These are phyloP conservation scores for Sporothrix globosa DNA, from an alignment of 2,329 filamentous ascomycete species.

Conservation along the genomic window DNA sequence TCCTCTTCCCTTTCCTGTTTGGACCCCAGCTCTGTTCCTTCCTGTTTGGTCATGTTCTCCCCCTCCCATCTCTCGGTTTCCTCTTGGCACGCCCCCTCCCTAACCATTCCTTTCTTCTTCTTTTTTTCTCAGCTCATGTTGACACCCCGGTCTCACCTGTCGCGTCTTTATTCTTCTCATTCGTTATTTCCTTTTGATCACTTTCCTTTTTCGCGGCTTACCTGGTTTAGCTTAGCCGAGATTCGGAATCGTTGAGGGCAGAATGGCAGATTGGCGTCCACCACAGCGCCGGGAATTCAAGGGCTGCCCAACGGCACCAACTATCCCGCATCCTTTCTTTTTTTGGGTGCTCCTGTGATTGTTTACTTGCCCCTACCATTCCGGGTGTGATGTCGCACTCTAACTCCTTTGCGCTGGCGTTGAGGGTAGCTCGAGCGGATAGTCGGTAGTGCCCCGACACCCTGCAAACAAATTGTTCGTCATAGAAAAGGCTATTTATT, in stretches of 20 bases:
- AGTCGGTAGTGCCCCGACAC: background rate
- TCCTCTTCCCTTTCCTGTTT: background rate
- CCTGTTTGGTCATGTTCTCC: background rate
- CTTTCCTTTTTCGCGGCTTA: constrained; percentile 20
- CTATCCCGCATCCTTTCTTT: background rate
- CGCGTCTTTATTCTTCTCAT: background rate
- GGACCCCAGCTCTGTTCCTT: constrained; percentile 14
- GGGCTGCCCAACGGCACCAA: background rate
- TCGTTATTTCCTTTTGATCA: background rate
- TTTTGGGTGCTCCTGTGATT: background rate
- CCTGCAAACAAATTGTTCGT: constrained; percentile 10
- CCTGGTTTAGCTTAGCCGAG: constrained; percentile 31
- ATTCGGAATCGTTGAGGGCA: constrained; percentile 21
- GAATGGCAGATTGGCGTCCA: constrained; percentile 16
- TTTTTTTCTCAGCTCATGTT: background rate
- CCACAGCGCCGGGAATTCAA: constrained; percentile 28
- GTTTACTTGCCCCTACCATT: background rate
- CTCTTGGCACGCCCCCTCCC: background rate
- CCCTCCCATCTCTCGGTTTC: background rate
- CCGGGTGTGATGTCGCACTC: background rate
- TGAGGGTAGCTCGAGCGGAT: background rate
- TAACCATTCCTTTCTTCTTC: background rate
- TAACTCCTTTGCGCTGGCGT: background rate
- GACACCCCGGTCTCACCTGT: background rate
- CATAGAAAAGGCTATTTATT: too few relatives aligned